Evolutionary conservation across 2,329 filamentous ascomycete species (phyloP), one percentile per base, ranked within the genome.

Genomic region (Madurella fahalii): DNA sequence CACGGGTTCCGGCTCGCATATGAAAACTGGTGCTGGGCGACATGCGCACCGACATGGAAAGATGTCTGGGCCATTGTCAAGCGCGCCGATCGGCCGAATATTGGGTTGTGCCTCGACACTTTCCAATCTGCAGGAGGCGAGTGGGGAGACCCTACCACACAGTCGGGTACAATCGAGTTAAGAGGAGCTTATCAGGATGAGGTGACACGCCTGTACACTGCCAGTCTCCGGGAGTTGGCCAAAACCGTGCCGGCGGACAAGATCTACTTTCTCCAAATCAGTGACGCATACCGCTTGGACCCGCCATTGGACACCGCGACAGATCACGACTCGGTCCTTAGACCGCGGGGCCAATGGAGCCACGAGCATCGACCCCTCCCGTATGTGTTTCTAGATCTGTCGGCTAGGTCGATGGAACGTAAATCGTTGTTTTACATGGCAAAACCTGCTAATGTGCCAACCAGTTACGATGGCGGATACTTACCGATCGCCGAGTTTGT

Each of bases 21-120:
- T 61, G 87, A 92, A 70, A 90, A 91, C 65, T 91, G 87, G 86
- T 90, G 87, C 69, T 92, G 87, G 88, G 84, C 84, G 0, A 89
- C 86, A 0, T 80, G 83, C 47, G 85, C 86, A 0, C 80, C 84
- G 0, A 76, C 72, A 1, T 93, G 87, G 88, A 80, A 78, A 59
- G 77, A 84, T 47, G 84, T 85, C 0, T 91, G 86, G 85, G 72
- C 80, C 2, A 84, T 91, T 12, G 84, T 89, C 4, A 65, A 79
- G 58, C 75, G 74, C 43, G 85, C 84, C 2, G 72, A 88, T 60
- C 71, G 83, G 2, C 74, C 77, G 0, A 91, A 92, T 57, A 74
- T 90, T 11, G 87, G 88, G 0, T 72, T 92, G 0, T 92, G 87
- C 61, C 77, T 93, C 1, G 87, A 93, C 62, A 91, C 87, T 0